phyloP scores from a whole-genome alignment of 2,329 filamentous ascomycete genomes.

The Peltaster fructicola region DNA sequence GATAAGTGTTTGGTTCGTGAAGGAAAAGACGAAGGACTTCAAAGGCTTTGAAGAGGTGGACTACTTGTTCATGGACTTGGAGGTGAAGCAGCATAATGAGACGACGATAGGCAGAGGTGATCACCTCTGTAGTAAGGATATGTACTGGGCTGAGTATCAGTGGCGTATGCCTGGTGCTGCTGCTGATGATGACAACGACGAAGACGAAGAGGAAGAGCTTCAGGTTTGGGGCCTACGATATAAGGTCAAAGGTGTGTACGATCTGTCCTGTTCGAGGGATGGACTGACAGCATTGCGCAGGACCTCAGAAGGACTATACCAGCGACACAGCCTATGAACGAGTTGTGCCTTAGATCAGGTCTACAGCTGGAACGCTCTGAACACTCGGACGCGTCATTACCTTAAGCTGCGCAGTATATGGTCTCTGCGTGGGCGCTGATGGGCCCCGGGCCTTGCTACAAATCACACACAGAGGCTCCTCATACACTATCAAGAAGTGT shows the following conservation, averaged over 20 bases:
- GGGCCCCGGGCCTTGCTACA: no score
- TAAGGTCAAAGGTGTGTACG: conserved; percentile 22
- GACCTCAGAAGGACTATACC: conserved; percentile 21
- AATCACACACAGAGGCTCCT: no score
- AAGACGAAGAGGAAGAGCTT: conserved; percentile 7
- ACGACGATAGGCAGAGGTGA: conserved; percentile 46
- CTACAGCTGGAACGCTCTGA: no score
- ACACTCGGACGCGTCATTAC: no score
- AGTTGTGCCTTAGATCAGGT: no score
- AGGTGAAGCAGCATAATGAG: conserved; percentile 31
- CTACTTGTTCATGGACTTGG: conserved; percentile 59
- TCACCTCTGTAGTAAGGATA: conserved; percentile 54
- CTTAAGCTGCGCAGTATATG: no score
- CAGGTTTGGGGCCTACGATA: conserved; percentile 20
- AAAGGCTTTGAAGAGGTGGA: conserved; percentile 33
- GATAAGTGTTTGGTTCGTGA: conserved; percentile 59
- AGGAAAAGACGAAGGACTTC: conserved; percentile 39
- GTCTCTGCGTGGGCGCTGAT: no score
- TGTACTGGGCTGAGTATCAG: conserved; percentile 52
- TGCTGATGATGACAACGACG: conserved; percentile 5
- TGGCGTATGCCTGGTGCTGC: conserved; percentile 30
- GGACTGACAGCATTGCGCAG: no score
- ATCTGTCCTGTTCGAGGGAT: no score
- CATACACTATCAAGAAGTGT: no score
- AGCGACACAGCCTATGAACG: conserved; percentile 20